phyloP scores from a whole-genome alignment of 768 basidiomycete species.

The Tricholoma sp. region DNA sequence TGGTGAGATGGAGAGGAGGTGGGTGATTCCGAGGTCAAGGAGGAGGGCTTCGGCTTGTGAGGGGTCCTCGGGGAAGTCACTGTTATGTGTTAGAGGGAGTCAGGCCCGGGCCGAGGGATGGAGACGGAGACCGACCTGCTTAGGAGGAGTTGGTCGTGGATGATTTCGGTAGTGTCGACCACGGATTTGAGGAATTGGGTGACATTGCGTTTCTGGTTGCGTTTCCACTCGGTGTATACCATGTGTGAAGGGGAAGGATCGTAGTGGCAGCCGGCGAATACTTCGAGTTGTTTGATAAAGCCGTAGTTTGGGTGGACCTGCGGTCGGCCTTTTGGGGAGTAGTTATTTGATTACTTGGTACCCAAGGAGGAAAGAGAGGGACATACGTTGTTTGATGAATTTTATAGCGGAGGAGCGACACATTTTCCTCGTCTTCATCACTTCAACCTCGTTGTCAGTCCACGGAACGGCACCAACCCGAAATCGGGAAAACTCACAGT shows the following conservation, averaged over 20 bases:
- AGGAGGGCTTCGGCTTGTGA: too few species aligned
- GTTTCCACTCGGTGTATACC: slow-evolving; percentile 55
- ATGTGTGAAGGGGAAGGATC: slow-evolving; percentile 35
- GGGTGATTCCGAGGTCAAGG: too few species aligned
- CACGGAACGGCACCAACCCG: not conserved
- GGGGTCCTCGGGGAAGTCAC: too few species aligned
- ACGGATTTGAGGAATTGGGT: slow-evolving; percentile 46
- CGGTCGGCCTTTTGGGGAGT: slow-evolving; percentile 2
- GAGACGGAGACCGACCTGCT: slow-evolving; percentile 35
- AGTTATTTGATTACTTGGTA: too few species aligned
- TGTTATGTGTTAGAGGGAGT: too few species aligned
- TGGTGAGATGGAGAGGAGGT: too few species aligned
- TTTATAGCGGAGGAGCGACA: slow-evolving; percentile 39
- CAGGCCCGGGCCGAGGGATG: too few species aligned
- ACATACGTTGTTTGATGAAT: slow-evolving; percentile 40
- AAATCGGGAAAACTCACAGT: slow-evolving; percentile 32
- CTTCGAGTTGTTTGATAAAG: slow-evolving; percentile 55
- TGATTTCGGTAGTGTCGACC: slow-evolving; percentile 44
- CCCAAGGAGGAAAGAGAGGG: too few species aligned
- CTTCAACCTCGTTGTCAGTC: slow-evolving; percentile 19
- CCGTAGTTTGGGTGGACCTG: slow-evolving; percentile 45
- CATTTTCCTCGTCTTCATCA: slow-evolving; percentile 45
- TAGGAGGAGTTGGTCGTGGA: slow-evolving; percentile 46
- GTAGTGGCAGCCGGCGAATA: slow-evolving; percentile 48
- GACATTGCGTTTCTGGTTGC: slow-evolving; percentile 47